phyloP scores from a whole-genome alignment of 495 filamentous ascomycete genomes.

The Hyaloscypha variabilis region DNA sequence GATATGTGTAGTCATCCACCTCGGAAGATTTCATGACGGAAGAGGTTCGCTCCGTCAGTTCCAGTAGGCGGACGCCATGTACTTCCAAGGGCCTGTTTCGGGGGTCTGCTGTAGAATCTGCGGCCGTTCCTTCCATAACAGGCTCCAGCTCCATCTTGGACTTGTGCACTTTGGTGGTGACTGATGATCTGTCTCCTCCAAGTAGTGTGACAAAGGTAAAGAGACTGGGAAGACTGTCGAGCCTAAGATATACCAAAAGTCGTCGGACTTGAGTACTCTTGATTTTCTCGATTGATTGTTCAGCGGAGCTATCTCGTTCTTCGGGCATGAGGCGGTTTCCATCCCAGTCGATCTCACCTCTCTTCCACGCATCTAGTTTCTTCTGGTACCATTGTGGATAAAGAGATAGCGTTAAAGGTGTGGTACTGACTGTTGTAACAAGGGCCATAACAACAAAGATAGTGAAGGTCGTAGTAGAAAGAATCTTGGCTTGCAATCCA shows the following conservation, averaged over 20 bases:
- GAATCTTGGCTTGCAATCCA: constrained; percentile 86
- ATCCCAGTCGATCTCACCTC: constrained; percentile 94
- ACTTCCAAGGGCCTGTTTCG: constrained; percentile 67
- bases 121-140: constrained; percentile 19
- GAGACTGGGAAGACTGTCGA: constrained; percentile 86
- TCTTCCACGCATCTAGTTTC: constrained; percentile 87
- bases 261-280: constrained; percentile 47
- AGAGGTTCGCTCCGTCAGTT: constrained; percentile 90
- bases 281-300: constrained; percentile 45
- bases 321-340: constrained; percentile 57
- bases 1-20: constrained; percentile 70
- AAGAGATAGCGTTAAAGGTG: constrained; percentile 73
- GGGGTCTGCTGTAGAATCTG: constrained; percentile 27
- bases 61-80: constrained; percentile 82
- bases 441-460: constrained; percentile 99
- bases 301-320: constrained; percentile 36
- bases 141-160: constrained; percentile 35
- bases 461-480: constrained; percentile 87
- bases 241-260: constrained; percentile 65
- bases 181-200: constrained; percentile 48
- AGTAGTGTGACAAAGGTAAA: constrained; percentile 85
- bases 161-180: constrained; percentile 51
- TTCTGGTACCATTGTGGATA: constrained; percentile 91
- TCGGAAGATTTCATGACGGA: constrained; percentile 95
- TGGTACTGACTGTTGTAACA: constrained; percentile 89